These are phyloP conservation scores for Pestalotiopsis sp. DNA, from an alignment of 2,329 filamentous ascomycete species.

Conservation along the genomic window DNA sequence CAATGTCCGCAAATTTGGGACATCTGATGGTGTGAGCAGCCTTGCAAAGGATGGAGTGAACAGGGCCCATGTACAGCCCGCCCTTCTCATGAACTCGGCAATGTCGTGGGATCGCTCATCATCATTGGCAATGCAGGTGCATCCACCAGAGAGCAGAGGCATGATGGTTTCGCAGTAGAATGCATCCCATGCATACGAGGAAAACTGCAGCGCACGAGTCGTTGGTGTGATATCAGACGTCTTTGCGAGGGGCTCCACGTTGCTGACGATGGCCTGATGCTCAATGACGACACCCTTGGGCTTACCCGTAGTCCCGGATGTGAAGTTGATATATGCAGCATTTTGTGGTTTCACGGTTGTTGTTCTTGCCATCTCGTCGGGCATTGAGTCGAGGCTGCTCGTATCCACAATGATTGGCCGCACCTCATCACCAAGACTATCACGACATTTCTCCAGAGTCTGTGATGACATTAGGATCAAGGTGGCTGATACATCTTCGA, in stretches of 20 bases:
- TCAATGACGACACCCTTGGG: constrained; percentile 17
- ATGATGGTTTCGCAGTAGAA: constrained; percentile 29
- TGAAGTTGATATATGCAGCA: constrained; percentile 15
- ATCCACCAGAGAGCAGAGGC: constrained; percentile 9
- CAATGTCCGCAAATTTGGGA: constrained; percentile 13
- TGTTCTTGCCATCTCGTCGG: neutral
- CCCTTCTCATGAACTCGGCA: constrained; percentile 7
- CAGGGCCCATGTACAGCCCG: constrained; percentile 2
- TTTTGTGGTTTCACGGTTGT: constrained; percentile 3
- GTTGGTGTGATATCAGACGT: constrained; percentile 50
- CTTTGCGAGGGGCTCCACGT: neutral
- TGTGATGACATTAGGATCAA: constrained; percentile 15
- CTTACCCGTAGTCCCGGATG: constrained; percentile 16
- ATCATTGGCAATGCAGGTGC: constrained; percentile 10
- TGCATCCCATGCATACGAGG: constrained; percentile 34
- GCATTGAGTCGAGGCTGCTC: constrained; percentile 7
- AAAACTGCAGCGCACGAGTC: constrained; percentile 31
- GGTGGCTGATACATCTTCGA: constrained; percentile 13
- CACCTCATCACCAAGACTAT: constrained; percentile 4
- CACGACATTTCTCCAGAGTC: neutral
- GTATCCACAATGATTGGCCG: constrained; percentile 11
- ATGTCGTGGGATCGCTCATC: constrained; percentile 4
- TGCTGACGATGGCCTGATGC: constrained; percentile 11
- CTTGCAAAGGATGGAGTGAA: constrained; percentile 14
- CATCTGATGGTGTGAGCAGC: constrained; percentile 11